Evolutionary conservation across 345 rosid species (phyloP).

Genomic region (Salix koriyanagi): DNA sequence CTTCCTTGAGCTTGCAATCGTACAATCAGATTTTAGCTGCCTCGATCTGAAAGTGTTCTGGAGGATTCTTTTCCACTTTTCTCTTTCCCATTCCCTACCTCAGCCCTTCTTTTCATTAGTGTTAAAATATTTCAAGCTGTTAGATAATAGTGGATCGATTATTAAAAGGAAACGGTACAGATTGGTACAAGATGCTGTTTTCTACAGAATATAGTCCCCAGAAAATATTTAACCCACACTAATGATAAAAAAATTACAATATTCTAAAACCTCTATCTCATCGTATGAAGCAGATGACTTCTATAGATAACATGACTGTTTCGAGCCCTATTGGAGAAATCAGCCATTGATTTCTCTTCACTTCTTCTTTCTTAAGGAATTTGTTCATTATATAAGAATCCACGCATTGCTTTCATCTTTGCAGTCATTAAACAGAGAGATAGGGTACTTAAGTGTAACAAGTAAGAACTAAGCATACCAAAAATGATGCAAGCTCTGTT

Average conservation of each 20-base stretch:
- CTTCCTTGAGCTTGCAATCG: not conserved
- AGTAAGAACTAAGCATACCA: conserved; percentile 46
- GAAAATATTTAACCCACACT: not conserved
- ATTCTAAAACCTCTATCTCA: not conserved
- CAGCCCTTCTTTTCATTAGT: not conserved
- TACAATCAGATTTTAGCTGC: not conserved
- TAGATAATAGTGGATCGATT: not conserved
- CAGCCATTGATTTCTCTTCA: not conserved
- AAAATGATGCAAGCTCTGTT: conserved; percentile 90
- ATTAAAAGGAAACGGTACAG: not conserved
- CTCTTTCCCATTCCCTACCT: not conserved
- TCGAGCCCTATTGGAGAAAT: too few relatives aligned
- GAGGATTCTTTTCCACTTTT: not conserved
- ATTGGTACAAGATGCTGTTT: not conserved
- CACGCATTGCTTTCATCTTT: not conserved
- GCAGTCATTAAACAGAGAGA: not conserved
- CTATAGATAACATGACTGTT: not conserved
- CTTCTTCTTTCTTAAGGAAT: not conserved
- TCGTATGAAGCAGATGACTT: not conserved
- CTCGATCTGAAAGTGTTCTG: not conserved
- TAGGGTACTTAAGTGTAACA: not conserved
- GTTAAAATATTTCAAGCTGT: not conserved
- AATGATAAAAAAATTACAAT: not conserved
- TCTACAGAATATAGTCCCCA: not conserved
- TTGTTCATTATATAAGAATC: not conserved